Conservation (phyloP, 2,329 filamentous ascomycete genomes). For the Thermochaetoides dissita region DNA sequence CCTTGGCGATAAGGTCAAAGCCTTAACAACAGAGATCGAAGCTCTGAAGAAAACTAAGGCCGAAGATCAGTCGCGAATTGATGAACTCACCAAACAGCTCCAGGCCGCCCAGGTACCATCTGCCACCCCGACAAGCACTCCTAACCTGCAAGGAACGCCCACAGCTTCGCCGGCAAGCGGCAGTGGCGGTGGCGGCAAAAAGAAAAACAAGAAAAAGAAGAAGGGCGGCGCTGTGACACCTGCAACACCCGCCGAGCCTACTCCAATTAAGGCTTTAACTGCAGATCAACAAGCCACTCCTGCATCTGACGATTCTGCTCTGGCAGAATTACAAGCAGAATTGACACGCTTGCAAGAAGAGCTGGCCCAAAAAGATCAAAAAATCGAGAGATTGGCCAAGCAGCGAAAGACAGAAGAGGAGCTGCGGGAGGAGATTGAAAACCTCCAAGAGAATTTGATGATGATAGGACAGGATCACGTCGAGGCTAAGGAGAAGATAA, state of each 20-base stretch:
- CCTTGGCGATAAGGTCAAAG: slow-evolving; percentile 30
- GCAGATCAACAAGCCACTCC: slow-evolving; percentile 23
- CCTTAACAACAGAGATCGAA: slow-evolving; percentile 32
- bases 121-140: slow-evolving; percentile 9
- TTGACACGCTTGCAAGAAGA: slow-evolving; percentile 37
- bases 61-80: slow-evolving; percentile 27
- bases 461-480: slow-evolving; percentile 73
- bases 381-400: slow-evolving; percentile 56
- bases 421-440: slow-evolving; percentile 73
- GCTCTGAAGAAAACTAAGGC: slow-evolving; percentile 24
- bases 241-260: slow-evolving; percentile 22
- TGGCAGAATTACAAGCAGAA: slow-evolving; percentile 31
- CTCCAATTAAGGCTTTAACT: slow-evolving; percentile 21
- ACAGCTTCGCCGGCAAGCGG: slow-evolving; percentile 6
- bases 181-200: slow-evolving; percentile 26
- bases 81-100: slow-evolving; percentile 26
- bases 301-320: slow-evolving; percentile 11
- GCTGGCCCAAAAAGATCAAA: slow-evolving; percentile 51
- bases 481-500: slow-evolving; percentile 62
- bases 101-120: slow-evolving; percentile 16
- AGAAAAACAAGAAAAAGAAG: slow-evolving; percentile 87
- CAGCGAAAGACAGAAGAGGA: slow-evolving; percentile 65
- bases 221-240: slow-evolving; percentile 44
- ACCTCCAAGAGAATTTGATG: slow-evolving; percentile 64
- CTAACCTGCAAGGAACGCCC: slow-evolving; percentile 10